phyloP scores from a whole-genome alignment of 2,329 filamentous ascomycete species.

The Paecilomyces sp. region DNA sequence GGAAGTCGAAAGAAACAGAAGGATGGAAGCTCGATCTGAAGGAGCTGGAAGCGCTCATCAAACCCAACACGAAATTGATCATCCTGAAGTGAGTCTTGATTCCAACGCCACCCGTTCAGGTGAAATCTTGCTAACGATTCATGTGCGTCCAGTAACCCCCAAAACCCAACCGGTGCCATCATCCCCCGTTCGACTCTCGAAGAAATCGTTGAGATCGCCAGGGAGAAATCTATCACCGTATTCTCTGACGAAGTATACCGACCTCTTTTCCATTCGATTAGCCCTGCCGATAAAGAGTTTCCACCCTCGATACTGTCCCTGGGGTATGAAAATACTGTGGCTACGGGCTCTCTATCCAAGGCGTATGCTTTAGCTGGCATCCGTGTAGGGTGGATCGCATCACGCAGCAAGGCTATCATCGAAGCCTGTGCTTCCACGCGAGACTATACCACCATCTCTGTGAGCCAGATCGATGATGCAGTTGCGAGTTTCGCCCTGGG shows the following conservation, averaged over 20 bases:
- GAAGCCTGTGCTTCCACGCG: conserved; percentile 57
- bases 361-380: conserved; percentile 78
- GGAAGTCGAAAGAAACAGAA: conserved; percentile 60
- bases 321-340: conserved; percentile 63
- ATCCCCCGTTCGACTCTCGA: conserved; percentile 57
- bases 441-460: conserved; percentile 81
- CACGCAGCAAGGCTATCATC: conserved; percentile 55
- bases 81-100: conserved; percentile 47
- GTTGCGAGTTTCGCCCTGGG: conserved; percentile 70
- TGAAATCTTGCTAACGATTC: neutral
- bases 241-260: conserved; percentile 78
- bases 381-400: conserved; percentile 75
- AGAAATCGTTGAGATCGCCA: conserved; percentile 57
- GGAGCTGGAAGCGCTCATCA: conserved; percentile 58
- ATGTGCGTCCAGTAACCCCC: conserved; percentile 55
- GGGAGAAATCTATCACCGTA: conserved; percentile 56
- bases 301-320: conserved; percentile 65
- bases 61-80: conserved; percentile 47
- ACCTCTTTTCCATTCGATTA: conserved; percentile 68
- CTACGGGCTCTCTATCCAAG: conserved; percentile 78
- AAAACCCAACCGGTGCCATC: conserved; percentile 72
- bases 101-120: neutral
- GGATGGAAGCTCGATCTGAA: conserved; percentile 61
- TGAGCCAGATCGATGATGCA: conserved; percentile 74
- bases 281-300: conserved; percentile 45